Conservation (phyloP, 2,329 filamentous ascomycete genomes). For the Colletotrichum sp. region DNA sequence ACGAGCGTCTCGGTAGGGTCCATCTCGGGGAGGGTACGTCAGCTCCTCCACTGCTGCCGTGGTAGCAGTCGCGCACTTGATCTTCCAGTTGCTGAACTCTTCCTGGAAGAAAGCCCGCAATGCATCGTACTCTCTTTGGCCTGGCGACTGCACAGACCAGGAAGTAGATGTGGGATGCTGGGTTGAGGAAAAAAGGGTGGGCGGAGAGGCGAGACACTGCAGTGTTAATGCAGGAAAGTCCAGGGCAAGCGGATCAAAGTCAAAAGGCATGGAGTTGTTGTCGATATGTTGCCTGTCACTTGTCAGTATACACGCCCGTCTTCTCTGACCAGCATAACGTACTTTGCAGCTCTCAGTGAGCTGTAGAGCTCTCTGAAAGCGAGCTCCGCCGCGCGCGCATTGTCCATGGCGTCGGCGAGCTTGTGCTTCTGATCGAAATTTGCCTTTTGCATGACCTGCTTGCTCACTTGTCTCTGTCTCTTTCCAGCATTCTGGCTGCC, state of each 20-base stretch:
- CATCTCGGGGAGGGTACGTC: conserved; percentile 49
- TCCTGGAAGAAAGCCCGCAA: conserved; percentile 70
- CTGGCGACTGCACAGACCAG: conserved; percentile 82
- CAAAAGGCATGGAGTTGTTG: conserved; percentile 64
- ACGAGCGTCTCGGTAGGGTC: conserved; percentile 45
- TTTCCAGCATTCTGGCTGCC: conserved; percentile 37
- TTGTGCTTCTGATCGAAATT: conserved; percentile 70
- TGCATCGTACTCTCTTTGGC: conserved; percentile 74
- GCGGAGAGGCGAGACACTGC: conserved; percentile 79
- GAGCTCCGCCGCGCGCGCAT: conserved; percentile 82
- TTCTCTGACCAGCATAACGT: conserved; percentile 35
- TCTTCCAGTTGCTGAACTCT: conserved; percentile 70
- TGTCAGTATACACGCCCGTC: neutral
- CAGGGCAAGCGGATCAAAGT: conserved; percentile 85
- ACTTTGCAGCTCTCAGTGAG: conserved; percentile 85
- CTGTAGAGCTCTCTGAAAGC: conserved; percentile 83
- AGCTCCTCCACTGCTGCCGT: conserved; percentile 57
- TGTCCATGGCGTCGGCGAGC: conserved; percentile 75
- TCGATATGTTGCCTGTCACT: conserved; percentile 57
- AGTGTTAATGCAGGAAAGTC: conserved; percentile 87
- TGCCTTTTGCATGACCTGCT: conserved; percentile 60
- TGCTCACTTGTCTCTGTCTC: conserved; percentile 50
- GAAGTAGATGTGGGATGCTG: conserved; percentile 80
- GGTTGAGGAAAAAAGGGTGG: conserved; percentile 81
- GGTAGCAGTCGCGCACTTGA: conserved; percentile 54